These are phyloP conservation scores for Neurospora tetraspora DNA, from an alignment of 495 filamentous ascomycete genomes.

Conservation along the genomic window DNA sequence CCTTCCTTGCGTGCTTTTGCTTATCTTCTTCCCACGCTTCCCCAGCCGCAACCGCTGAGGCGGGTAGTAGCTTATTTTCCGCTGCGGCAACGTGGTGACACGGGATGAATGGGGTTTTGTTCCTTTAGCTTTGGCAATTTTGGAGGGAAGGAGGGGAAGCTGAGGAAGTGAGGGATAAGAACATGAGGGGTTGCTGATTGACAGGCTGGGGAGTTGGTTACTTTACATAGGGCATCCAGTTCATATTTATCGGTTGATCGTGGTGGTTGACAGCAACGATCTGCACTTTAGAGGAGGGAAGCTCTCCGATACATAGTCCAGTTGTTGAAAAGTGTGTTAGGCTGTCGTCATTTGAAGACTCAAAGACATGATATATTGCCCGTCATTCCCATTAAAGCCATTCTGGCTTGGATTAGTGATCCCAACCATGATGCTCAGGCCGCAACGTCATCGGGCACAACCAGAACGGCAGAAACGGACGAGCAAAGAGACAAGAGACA, in stretches of 20 bases:
- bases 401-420: not conserved
- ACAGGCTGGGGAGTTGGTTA: not conserved
- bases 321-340: not conserved
- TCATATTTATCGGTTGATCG: not conserved
- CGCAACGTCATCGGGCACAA: not conserved
- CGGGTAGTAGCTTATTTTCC: not conserved
- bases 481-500: not conserved
- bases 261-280: not conserved
- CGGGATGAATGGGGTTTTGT: not conserved
- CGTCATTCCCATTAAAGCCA: not conserved
- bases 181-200: not conserved
- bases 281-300: not conserved
- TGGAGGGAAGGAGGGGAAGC: not conserved
- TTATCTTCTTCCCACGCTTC: not conserved
- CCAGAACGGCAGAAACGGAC: not conserved
- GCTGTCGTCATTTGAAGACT: not conserved
- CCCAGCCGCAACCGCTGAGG: not conserved
- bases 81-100: not conserved
- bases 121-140: not conserved
- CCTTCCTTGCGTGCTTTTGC: not conserved
- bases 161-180: not conserved
- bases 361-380: not conserved
- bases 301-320: not conserved
- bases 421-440: not conserved
- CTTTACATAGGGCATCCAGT: not conserved